Conservation (phyloP, 202 grass and related monocot species). For the Bolboschoenoplectus hybrid region DNA sequence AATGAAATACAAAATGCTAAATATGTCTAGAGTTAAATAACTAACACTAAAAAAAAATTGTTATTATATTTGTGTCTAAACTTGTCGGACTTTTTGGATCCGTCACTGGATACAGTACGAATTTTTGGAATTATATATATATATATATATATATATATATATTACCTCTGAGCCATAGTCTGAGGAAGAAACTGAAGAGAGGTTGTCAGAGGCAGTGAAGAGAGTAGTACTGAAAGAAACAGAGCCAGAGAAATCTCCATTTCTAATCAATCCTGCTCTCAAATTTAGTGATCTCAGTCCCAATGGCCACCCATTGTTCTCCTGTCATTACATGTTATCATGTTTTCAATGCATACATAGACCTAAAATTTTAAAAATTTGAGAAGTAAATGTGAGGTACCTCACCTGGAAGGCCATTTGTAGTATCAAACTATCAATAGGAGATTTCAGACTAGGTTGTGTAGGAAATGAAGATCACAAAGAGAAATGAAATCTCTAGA, state of each 20-base stretch:
- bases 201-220: constrained; percentile 50
- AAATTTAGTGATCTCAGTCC: constrained; percentile 53
- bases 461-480: not conserved
- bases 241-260: constrained; percentile 42
- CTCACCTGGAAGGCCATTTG: constrained; percentile 28
- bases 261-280: constrained; percentile 42
- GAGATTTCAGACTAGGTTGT: not conserved
- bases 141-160: not conserved
- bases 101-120: no score
- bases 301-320: constrained; percentile 62
- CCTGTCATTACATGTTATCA: constrained; percentile 41
- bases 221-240: constrained; percentile 52
- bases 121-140: not conserved
- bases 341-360: constrained; percentile 2
- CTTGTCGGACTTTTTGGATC: no score
- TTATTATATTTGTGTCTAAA: no score
- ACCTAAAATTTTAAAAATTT: not conserved
- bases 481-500: not conserved
- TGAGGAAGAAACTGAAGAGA: constrained; percentile 52
- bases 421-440: not conserved
- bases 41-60: no score
- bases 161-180: constrained; percentile 58
- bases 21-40: no score
- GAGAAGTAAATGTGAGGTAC: not conserved
- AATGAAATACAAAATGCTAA: no score